Evolutionary conservation across 2,329 filamentous ascomycete species (phyloP), one percentile per base, ranked within the genome.

Genomic region (Knufia fluminis): DNA sequence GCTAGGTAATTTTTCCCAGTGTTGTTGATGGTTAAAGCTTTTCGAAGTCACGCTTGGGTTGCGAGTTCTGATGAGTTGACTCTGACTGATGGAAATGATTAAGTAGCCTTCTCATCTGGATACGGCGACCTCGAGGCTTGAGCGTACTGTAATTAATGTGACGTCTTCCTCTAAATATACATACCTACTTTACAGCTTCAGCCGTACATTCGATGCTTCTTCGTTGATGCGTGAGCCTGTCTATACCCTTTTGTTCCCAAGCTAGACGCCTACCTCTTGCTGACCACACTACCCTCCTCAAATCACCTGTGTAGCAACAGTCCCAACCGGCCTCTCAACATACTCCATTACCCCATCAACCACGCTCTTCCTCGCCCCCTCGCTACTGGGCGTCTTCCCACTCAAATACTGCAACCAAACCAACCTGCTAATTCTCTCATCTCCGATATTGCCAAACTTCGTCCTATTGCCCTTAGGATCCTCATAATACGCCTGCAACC

Each of bases 371-470:
- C 91, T 77, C 14, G 89, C 86, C 2, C 77, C 74, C 65, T 95
- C 88, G 55, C 87, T 94, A 24, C 89, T 89, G 8, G 96, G 89
- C 60, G 82, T 88, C 64, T 80, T 85, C 0, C 92, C 92, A 3
- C 80, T 87, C 26, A 98, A 72, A 67, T 95, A 98, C 58, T 90
- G 85, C 63, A 96, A 69, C 91, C 91, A 97, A 19, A 97, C 70
- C 52, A 91, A 70, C 51, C 86, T 79, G 50, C 85, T 84, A 10
- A 98, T 73, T 48, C 91, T 74, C 70, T 92, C 86, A 62, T 97
- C 92, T 0, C 67, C 60, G 1, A 97, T 80, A 0, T 74, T 71
- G 1, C 92, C 92, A 58, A 97, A 64, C 64, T 65, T 76, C 64
- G 71, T 73, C 67, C 74, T 62, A 31, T 68, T 63, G 33, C 71